These are phyloP conservation scores for Grigorovia yakushimaensis DNA, from an alignment of 805 yeast species.

Conservation along the genomic window DNA sequence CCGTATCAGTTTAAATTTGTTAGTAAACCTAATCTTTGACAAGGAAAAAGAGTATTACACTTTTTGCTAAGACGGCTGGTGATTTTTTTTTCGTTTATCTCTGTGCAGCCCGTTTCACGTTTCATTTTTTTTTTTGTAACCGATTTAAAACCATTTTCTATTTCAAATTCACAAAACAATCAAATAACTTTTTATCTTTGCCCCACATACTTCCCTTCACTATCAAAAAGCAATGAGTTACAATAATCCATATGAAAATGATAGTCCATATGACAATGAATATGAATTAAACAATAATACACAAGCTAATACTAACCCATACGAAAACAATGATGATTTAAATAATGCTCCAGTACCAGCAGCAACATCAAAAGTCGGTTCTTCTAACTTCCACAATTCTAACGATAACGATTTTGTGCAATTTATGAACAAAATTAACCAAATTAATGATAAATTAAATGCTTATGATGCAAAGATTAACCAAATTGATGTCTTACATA, in stretches of 20 bases:
- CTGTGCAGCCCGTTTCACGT: background rate
- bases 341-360: slow-evolving; percentile 1
- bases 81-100: too few species aligned
- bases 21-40: too few species aligned
- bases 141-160: too few species aligned
- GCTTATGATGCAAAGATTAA: slow-evolving; percentile 62
- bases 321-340: slow-evolving; percentile 4
- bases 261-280: slow-evolving; percentile 14
- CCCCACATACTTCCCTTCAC: background rate
- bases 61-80: too few species aligned
- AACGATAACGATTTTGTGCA: slow-evolving; percentile 40
- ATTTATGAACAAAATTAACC: slow-evolving; percentile 61
- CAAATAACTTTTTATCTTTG: too few species aligned
- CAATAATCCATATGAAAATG: slow-evolving; percentile 23
- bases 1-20: too few species aligned
- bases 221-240: slow-evolving; percentile 19
- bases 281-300: slow-evolving; percentile 5
- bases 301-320: slow-evolving; percentile 9
- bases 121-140: background rate
- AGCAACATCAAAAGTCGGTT: too few species aligned
- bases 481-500: slow-evolving; percentile 60
- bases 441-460: slow-evolving; percentile 57
- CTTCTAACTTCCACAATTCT: background rate
- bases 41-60: too few species aligned
- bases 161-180: too few species aligned